Evolutionary conservation across 2,329 filamentous ascomycete species (phyloP).

Genomic region (Claviceps fusiformis): DNA sequence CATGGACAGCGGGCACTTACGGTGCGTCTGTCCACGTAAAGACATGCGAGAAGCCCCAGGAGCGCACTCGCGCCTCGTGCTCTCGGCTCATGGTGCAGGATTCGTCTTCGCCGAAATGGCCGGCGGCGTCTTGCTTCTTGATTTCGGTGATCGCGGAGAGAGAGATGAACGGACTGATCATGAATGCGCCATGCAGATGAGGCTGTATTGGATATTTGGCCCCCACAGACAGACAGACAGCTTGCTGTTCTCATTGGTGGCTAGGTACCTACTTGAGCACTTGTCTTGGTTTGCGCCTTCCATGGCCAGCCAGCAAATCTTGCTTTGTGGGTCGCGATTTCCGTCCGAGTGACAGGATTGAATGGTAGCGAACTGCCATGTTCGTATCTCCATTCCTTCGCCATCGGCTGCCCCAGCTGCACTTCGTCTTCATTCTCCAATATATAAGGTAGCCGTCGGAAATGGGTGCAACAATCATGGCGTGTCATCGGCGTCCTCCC

Average conservation of each 20-base stretch:
- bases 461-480: not conserved
- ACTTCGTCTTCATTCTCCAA: not conserved
- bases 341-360: not conserved
- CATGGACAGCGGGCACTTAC: constrained; percentile 32
- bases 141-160: no score
- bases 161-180: no score
- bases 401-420: not conserved
- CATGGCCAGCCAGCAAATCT: not conserved
- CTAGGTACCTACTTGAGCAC: not conserved
- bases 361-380: not conserved
- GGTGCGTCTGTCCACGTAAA: constrained; percentile 61
- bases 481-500: no score
- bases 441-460: not conserved
- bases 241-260: not conserved
- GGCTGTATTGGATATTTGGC: no score
- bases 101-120: not conserved
- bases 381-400: not conserved
- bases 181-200: no score
- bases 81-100: constrained; percentile 13
- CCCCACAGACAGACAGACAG: not conserved
- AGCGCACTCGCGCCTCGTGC: constrained; percentile 45
- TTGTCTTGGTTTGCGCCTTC: not conserved
- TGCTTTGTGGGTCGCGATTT: not conserved
- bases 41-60: constrained; percentile 56
- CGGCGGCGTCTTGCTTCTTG: no score